Conservation (phyloP, 1,284 basidiomycete species). For the Hypsizygus ulmarius region DNA sequence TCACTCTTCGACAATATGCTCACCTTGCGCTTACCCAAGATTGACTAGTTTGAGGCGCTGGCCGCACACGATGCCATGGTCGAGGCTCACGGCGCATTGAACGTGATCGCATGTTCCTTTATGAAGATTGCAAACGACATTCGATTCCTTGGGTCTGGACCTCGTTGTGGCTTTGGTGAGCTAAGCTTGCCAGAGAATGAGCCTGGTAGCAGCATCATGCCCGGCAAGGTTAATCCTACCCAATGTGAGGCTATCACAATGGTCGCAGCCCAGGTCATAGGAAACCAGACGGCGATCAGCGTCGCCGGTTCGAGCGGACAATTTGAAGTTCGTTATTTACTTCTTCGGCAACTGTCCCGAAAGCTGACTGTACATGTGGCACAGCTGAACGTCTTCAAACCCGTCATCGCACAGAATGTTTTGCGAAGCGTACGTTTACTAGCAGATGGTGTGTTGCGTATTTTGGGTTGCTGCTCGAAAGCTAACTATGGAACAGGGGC, state of each 20-base stretch:
- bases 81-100: constrained; percentile 95
- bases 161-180: constrained; percentile 96
- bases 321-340: constrained; percentile 73
- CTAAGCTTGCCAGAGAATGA: constrained; percentile 96
- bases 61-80: constrained; percentile 97
- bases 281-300: constrained; percentile 93
- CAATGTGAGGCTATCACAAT: constrained; percentile 99
- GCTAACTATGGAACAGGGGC: constrained; percentile 46
- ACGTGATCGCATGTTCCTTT: constrained; percentile 90
- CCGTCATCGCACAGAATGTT: constrained; percentile 97
- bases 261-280: constrained; percentile 98
- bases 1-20: not conserved
- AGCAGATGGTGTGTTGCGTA: constrained; percentile 65
- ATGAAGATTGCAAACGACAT: constrained; percentile 99
- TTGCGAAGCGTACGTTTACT: constrained; percentile 93
- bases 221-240: constrained; percentile 99
- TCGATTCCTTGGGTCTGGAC: constrained; percentile 95
- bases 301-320: constrained; percentile 95
- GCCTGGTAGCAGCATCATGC: constrained; percentile 99
- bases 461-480: constrained; percentile 1
- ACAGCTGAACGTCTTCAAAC: constrained; percentile 98
- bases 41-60: constrained; percentile 86
- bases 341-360: not conserved
- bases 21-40: not conserved
- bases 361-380: constrained; percentile 2